Conservation (phyloP, 495 filamentous ascomycete species). For the Thermothielavioides terrestris region DNA sequence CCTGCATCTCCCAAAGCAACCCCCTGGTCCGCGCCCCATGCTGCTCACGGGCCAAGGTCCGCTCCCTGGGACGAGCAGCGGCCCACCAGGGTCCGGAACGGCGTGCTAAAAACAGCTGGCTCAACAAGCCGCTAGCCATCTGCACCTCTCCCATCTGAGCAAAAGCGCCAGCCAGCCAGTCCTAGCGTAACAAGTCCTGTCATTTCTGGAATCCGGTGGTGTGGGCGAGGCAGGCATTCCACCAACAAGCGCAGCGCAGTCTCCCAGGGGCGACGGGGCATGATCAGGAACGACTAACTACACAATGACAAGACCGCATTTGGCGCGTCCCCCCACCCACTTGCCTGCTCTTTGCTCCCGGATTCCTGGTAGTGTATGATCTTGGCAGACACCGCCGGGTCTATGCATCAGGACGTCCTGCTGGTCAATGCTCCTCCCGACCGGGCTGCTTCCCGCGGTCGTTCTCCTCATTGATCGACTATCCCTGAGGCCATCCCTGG, state of each 20-base stretch:
- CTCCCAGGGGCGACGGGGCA: neutral
- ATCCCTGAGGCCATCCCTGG: slow-evolving; percentile 8
- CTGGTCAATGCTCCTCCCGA: slow-evolving; percentile 2
- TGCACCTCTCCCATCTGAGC: slow-evolving; percentile 12
- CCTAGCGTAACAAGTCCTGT: too few species aligned
- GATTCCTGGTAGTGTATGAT: slow-evolving; percentile 12
- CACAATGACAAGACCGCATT: neutral
- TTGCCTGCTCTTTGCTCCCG: slow-evolving; percentile 1
- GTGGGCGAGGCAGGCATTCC: slow-evolving; percentile 12
- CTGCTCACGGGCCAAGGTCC: slow-evolving; percentile 22
- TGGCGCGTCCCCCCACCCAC: slow-evolving; percentile 3
- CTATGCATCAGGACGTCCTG: slow-evolving; percentile 8
- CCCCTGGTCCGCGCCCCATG: slow-evolving; percentile 10
- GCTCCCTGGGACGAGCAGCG: slow-evolving; percentile 21
- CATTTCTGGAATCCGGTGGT: slow-evolving; percentile 17
- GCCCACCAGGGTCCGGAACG: slow-evolving; percentile 18
- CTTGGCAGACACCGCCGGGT: neutral
- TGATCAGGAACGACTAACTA: too few species aligned
- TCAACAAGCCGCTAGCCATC: slow-evolving; percentile 9
- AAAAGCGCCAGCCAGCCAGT: slow-evolving; percentile 6
- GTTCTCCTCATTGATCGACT: slow-evolving; percentile 10
- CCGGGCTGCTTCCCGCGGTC: slow-evolving; percentile 1
- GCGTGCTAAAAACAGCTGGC: slow-evolving; percentile 19
- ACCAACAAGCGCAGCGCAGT: slow-evolving; percentile 2
- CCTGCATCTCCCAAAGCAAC: slow-evolving; percentile 18